Conservation (phyloP, 371 early-diverging fungal genomes). For the Haplosporangium sp. region DNA sequence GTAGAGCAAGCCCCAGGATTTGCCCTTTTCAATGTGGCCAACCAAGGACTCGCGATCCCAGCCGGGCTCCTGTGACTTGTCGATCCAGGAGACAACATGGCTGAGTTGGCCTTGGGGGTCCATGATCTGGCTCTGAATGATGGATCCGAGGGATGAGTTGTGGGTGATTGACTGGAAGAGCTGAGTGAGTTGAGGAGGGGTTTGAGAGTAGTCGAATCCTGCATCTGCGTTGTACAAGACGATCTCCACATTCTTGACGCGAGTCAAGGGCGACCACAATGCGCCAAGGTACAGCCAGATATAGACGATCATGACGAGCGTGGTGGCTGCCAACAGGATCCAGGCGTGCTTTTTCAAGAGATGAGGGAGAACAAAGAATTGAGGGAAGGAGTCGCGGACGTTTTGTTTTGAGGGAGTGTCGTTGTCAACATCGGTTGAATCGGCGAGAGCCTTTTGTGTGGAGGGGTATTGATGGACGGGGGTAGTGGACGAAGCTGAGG, state of each 20-base stretch:
- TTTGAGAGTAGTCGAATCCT: constrained; percentile 55
- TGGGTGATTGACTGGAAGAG: constrained; percentile 42
- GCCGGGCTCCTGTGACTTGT: constrained; percentile 31
- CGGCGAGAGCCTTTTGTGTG: neutral
- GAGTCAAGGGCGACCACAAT: constrained; percentile 57
- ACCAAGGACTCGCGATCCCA: constrained; percentile 45
- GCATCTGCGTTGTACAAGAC: constrained; percentile 56
- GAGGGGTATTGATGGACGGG: constrained; percentile 27
- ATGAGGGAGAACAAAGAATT: constrained; percentile 50
- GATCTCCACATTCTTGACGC: constrained; percentile 54
- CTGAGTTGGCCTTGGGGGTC: constrained; percentile 35
- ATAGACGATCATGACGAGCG: constrained; percentile 53
- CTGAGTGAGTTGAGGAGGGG: constrained; percentile 30
- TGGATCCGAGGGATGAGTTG: constrained; percentile 41
- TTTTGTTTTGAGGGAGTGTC: constrained; percentile 4
- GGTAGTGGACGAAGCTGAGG: constrained; percentile 31
- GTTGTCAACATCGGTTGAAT: neutral
- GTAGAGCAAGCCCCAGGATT: constrained; percentile 56
- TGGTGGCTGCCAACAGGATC: constrained; percentile 28
- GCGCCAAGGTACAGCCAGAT: constrained; percentile 57
- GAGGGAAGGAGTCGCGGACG: constrained; percentile 25
- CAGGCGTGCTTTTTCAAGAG: constrained; percentile 40
- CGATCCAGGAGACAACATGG: constrained; percentile 40
- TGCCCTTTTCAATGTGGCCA: constrained; percentile 47
- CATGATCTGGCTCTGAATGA: constrained; percentile 45